A percentile compares a stretch with the other conserved stretches of the same genome.
Conservation (phyloP, 345 rosid species). For the Limnanthes douglasii region DNA sequence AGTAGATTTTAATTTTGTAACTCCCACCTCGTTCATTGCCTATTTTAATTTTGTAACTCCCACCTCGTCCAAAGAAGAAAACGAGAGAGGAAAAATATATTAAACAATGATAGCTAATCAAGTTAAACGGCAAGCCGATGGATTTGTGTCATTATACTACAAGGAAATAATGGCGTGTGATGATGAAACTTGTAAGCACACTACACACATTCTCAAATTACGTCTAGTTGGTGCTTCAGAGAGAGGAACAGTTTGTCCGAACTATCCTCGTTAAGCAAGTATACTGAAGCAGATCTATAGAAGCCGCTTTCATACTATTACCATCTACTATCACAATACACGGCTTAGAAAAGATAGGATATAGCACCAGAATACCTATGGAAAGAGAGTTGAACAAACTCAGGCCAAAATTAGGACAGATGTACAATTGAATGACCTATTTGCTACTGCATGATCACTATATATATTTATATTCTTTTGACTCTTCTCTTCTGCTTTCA, state of each 20-base stretch:
- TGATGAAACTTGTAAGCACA: constrained; percentile 83
- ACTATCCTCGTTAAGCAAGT: constrained; percentile 79
- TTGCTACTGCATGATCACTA: too few relatives aligned
- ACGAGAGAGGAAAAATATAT: constrained; percentile 43
- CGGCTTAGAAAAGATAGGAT: constrained; percentile 78
- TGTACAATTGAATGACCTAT: too few relatives aligned
- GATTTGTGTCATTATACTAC: constrained; percentile 58
- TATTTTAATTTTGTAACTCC: too few relatives aligned
- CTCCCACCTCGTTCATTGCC: too few relatives aligned
- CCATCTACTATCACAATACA: constrained; percentile 44
- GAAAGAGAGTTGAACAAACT: too few relatives aligned
- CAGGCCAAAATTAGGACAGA: too few relatives aligned
- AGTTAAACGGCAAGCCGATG: constrained; percentile 79
- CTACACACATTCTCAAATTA: constrained; percentile 48
- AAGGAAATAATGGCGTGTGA: constrained; percentile 93
- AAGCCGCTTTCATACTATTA: constrained; percentile 81
- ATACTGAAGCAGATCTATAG: constrained; percentile 82
- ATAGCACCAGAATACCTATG: too few relatives aligned
- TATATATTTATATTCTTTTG: too few relatives aligned
- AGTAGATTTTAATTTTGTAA: too few relatives aligned
- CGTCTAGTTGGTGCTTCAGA: constrained; percentile 70
- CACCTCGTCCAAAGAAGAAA: too few relatives aligned
- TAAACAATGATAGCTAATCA: constrained; percentile 78
- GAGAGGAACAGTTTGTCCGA: constrained; percentile 94
- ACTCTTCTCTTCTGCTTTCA: too few relatives aligned